phyloP scores from a whole-genome alignment of 2,329 filamentous ascomycete genomes.

The Fusarium fujikuroi region DNA sequence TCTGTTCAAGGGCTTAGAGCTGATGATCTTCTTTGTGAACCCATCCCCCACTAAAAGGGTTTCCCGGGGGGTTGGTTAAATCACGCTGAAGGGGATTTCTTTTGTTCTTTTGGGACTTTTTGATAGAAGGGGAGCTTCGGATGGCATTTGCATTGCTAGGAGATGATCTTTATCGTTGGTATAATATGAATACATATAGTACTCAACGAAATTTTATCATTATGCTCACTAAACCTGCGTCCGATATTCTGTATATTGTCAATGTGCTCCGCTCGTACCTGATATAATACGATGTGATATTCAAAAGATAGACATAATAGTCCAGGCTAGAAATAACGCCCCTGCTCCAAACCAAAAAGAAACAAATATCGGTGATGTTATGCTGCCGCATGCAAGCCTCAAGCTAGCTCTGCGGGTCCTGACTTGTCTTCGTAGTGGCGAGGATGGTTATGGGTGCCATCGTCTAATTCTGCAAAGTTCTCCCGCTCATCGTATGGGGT shows the following conservation, averaged over 20 bases:
- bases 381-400: not conserved
- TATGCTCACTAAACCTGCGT: constrained; percentile 13
- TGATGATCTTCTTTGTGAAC: constrained; percentile 18
- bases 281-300: not conserved
- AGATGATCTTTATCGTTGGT: constrained; percentile 39
- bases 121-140: constrained; percentile 19
- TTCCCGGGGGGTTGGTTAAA: constrained; percentile 6
- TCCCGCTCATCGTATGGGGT: constrained; percentile 12
- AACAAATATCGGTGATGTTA: not conserved
- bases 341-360: constrained; percentile 15
- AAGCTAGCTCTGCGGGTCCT: constrained; percentile 16
- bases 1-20: constrained; percentile 16
- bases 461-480: constrained; percentile 18
- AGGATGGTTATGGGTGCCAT: constrained; percentile 13
- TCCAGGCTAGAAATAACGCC: constrained; percentile 5
- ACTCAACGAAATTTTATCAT: constrained; percentile 36
- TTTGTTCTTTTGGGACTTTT: constrained; percentile 26
- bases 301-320: not conserved
- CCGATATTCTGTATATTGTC: constrained; percentile 2
- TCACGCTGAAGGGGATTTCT: constrained; percentile 25
- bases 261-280: constrained; percentile 7
- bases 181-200: constrained; percentile 38
- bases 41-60: not conserved
- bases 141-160: constrained; percentile 37
- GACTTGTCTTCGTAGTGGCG: constrained; percentile 13